Conservation (phyloP, 495 filamentous ascomycete genomes). For the Aspergillus kassunensis region DNA sequence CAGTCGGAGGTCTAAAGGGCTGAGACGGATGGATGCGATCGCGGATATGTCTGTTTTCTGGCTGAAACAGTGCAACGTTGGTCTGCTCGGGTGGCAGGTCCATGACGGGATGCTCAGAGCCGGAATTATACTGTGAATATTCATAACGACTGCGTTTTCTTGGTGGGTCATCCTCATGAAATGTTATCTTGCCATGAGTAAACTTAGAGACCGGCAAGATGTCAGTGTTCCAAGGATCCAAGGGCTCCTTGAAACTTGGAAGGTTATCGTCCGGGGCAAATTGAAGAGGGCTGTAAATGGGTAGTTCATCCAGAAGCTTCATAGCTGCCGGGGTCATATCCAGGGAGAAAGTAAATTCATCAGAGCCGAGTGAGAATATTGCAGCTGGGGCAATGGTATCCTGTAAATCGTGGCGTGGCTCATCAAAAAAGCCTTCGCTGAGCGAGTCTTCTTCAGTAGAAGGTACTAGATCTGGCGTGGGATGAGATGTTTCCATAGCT, state of each 20-base stretch:
- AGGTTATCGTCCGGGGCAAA: slow-evolving; percentile 52
- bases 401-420: slow-evolving; percentile 35
- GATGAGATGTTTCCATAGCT: slow-evolving; percentile 36
- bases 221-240: slow-evolving; percentile 70
- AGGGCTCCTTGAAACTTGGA: slow-evolving; percentile 52
- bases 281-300: slow-evolving; percentile 67
- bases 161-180: slow-evolving; percentile 61
- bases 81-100: slow-evolving; percentile 65
- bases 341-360: slow-evolving; percentile 77
- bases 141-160: slow-evolving; percentile 75
- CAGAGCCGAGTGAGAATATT: slow-evolving; percentile 75
- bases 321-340: slow-evolving; percentile 71
- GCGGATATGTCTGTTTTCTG: slow-evolving; percentile 83
- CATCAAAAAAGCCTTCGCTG: slow-evolving; percentile 47
- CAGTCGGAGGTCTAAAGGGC: slow-evolving; percentile 87
- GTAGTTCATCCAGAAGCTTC: slow-evolving; percentile 80
- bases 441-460: slow-evolving; percentile 56
- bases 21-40: slow-evolving; percentile 90
- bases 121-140: slow-evolving; percentile 63
- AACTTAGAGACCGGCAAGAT: slow-evolving; percentile 85
- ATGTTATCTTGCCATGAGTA: slow-evolving; percentile 71
- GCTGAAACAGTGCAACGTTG: slow-evolving; percentile 80
- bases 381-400: slow-evolving; percentile 58
- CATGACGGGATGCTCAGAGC: slow-evolving; percentile 49
- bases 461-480: slow-evolving; percentile 68